phyloP scores from a whole-genome alignment of 169 alveolate species.

The Cryptosporidium andersoni region DNA sequence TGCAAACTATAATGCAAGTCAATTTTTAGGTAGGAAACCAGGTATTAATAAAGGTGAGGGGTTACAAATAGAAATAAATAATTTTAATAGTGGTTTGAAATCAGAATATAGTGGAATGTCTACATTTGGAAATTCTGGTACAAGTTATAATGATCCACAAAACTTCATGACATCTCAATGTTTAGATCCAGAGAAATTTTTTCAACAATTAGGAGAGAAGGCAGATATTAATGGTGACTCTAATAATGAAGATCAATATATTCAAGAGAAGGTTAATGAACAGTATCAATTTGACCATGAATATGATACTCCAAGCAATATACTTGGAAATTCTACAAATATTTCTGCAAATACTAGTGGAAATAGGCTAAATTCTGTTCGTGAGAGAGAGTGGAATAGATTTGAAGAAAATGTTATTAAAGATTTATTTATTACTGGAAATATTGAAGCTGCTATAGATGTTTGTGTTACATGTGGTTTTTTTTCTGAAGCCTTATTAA shows the following conservation, averaged over 20 bases:
- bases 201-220: slow-evolving; percentile 75
- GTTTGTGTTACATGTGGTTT: slow-evolving; percentile 73
- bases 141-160: slow-evolving; percentile 38
- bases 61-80: background rate
- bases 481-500: slow-evolving; percentile 73
- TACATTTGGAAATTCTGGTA: slow-evolving; percentile 2
- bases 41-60: slow-evolving; percentile 38
- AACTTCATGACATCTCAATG: slow-evolving; percentile 25
- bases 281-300: background rate
- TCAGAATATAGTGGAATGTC: slow-evolving; percentile 6
- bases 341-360: slow-evolving; percentile 3
- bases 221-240: background rate
- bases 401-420: slow-evolving; percentile 52
- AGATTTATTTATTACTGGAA: slow-evolving; percentile 37
- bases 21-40: slow-evolving; percentile 50
- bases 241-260: background rate
- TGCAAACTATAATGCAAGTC: slow-evolving; percentile 10
- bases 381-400: slow-evolving; percentile 44
- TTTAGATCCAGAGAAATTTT: slow-evolving; percentile 77
- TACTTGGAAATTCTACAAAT: background rate
- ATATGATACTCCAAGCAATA: background rate
- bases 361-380: slow-evolving; percentile 4
- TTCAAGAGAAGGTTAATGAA: background rate
- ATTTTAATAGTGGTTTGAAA: background rate
- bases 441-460: slow-evolving; percentile 75